Evolutionary conservation across 73 alveolate genomes (phyloP), one percentile per base, ranked within the genome.

Genomic region (Paramecium biaurelia): DNA sequence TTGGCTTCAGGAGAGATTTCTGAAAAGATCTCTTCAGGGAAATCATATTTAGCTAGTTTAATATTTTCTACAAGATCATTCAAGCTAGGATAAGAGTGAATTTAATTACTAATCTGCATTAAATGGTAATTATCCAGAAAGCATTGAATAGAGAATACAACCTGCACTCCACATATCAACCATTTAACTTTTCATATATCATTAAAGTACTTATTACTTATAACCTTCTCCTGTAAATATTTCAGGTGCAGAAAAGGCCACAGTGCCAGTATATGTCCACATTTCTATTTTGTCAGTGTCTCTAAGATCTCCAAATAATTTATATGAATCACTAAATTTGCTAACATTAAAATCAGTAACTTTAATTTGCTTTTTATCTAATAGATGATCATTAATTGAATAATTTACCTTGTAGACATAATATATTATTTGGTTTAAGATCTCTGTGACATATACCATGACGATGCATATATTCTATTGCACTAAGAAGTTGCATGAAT

Each of bases 141-240:
- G 43, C 93, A 87, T 87, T 3, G 90, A 34, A 67, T 87, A 87
- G 2, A 87, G 53, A 7, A 87, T 79, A 21, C 89, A 74, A 5
- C 93, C 93, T 20, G 93, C 93, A 87, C 93, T 87, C 93, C 93
- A 87, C 93, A 87, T 87, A 70, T 87, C 93, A 67, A 68, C 93
- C 93, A 87, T 79, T 87, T 87, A 87, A 53, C 93, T 68, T 47
- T 47, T 18, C 28, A 38, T 87, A 87, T 67, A 37, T 87, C 37
- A 26, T 57, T 43, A 34, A 47, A 47, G 58, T 47, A 47, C 21
- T 47, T 47, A 37, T 67, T 87, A 70, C 67, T 87, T 79, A 43
- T 87, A 87, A 14, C 86, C 93, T 53, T 68, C 93, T 68, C 86
- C 93, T 12, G 87, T 87, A 15, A 87, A 67, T 37, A 87, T 70